These are phyloP conservation scores for Thyridium curvatum DNA, from an alignment of 2,329 filamentous ascomycete species.

Conservation along the genomic window DNA sequence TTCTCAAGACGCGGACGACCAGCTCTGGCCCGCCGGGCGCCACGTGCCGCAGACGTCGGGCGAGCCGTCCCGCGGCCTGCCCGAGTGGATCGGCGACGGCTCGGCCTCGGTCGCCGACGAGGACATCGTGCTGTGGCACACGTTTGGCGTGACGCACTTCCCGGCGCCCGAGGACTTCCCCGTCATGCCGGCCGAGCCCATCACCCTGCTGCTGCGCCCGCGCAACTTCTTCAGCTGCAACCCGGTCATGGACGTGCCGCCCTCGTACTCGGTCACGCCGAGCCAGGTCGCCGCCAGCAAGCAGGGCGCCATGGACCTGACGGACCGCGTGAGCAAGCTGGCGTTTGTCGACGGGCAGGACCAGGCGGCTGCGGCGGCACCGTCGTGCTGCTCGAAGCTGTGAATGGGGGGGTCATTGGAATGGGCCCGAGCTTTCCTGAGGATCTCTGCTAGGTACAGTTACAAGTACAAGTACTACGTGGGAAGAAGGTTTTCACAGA, in stretches of 20 bases:
- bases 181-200: constrained; percentile 82
- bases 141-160: constrained; percentile 86
- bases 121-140: constrained; percentile 89
- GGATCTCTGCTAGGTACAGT: no score
- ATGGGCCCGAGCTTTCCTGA: no score
- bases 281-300: constrained; percentile 53
- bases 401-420: neutral
- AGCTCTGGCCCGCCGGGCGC: constrained; percentile 78
- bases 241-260: constrained; percentile 74
- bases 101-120: constrained; percentile 67
- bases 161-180: constrained; percentile 87
- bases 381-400: no score
- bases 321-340: constrained; percentile 40
- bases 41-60: constrained; percentile 87
- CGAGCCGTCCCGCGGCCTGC: constrained; percentile 66
- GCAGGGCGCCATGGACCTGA: constrained; percentile 35
- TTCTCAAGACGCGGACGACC: constrained; percentile 75
- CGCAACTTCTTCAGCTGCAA: constrained; percentile 79
- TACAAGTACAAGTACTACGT: no score
- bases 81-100: constrained; percentile 71
- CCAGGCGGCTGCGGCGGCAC: constrained; percentile 35
- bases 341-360: constrained; percentile 14
- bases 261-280: constrained; percentile 66
- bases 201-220: constrained; percentile 72
- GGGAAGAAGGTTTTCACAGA: no score